A percentile compares a stretch with the other conserved stretches of the same genome.
phyloP scores from a whole-genome alignment of 2,329 filamentous ascomycete species.

The Elsinoe fawcettii region DNA sequence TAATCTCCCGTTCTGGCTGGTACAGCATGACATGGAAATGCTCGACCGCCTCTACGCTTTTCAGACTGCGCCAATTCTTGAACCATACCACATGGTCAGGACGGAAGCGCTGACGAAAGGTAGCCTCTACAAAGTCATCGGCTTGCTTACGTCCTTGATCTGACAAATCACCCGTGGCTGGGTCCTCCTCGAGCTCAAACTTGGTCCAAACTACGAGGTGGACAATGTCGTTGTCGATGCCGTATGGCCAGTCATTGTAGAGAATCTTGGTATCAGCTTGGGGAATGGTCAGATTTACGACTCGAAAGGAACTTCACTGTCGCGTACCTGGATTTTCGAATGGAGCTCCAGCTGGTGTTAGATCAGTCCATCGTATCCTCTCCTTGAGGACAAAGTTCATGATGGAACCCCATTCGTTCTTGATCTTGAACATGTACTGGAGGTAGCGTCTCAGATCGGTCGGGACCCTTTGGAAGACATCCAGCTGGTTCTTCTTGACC shows the following conservation, averaged over 20 bases:
- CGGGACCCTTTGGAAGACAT: slow-evolving; percentile 68
- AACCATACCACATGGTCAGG: slow-evolving; percentile 66
- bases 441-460: slow-evolving; percentile 72
- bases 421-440: slow-evolving; percentile 57
- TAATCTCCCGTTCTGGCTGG: slow-evolving; percentile 61
- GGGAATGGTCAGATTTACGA: not conserved
- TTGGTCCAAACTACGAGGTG: slow-evolving; percentile 93
- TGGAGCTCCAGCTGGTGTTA: slow-evolving; percentile 34
- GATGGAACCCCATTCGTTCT: slow-evolving; percentile 63
- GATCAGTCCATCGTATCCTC: slow-evolving; percentile 59
- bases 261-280: slow-evolving; percentile 63
- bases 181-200: slow-evolving; percentile 67
- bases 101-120: slow-evolving; percentile 52
- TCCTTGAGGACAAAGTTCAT: slow-evolving; percentile 66
- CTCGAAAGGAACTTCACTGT: slow-evolving; percentile 19
- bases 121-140: slow-evolving; percentile 59
- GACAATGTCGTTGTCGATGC: slow-evolving; percentile 65
- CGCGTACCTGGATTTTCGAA: slow-evolving; percentile 39
- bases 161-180: slow-evolving; percentile 58
- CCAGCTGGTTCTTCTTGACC: slow-evolving; percentile 59
- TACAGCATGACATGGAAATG: slow-evolving; percentile 94
- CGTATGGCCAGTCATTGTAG: slow-evolving; percentile 92
- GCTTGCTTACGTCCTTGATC: slow-evolving; percentile 56
- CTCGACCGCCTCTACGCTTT: slow-evolving; percentile 79
- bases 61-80: slow-evolving; percentile 81